phyloP scores from a whole-genome alignment of 1,284 basidiomycete species.

The Ceratobasidium sp. region DNA sequence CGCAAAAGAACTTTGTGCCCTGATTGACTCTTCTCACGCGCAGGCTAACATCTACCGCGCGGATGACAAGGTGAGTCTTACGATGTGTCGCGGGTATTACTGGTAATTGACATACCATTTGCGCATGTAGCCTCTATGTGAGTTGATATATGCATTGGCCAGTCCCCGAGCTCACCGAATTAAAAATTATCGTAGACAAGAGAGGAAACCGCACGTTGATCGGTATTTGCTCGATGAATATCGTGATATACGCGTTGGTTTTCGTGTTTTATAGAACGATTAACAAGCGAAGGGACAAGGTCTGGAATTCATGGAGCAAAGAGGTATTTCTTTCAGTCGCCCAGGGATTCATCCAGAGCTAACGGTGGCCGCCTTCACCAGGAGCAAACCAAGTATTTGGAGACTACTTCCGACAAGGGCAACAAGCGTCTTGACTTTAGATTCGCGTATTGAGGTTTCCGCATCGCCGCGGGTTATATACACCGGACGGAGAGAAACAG shows the following conservation, averaged over 20 bases:
- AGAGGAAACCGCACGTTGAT: constrained; percentile 36
- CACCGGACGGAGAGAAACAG: no score
- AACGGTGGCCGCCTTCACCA: background rate
- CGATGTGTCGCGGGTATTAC: background rate
- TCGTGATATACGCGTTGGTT: constrained; percentile 25
- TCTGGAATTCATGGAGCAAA: constrained; percentile 37
- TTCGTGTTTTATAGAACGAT: constrained; percentile 25
- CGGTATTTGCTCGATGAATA: constrained; percentile 39
- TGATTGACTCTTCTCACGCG: background rate
- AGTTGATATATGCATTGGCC: background rate
- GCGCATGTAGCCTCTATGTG: constrained; percentile 26
- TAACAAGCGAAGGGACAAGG: constrained; percentile 20
- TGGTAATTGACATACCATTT: background rate
- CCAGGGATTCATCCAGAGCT: background rate
- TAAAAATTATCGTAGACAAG: constrained; percentile 13
- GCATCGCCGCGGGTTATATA: no score
- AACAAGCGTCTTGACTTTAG: constrained; percentile 40
- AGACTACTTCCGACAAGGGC: constrained; percentile 29
- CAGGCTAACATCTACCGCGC: constrained; percentile 39
- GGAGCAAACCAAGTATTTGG: constrained; percentile 27
- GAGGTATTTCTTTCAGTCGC: constrained; percentile 5
- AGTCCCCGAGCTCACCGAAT: background rate
- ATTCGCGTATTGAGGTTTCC: constrained; percentile 34
- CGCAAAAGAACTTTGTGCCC: background rate
- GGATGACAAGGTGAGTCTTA: constrained; percentile 34